Percentiles rank a stretch among this genome's conserved stretches.
Conservation (phyloP, 768 basidiomycete species). For the Porphyrellus cyaneotinctus region DNA sequence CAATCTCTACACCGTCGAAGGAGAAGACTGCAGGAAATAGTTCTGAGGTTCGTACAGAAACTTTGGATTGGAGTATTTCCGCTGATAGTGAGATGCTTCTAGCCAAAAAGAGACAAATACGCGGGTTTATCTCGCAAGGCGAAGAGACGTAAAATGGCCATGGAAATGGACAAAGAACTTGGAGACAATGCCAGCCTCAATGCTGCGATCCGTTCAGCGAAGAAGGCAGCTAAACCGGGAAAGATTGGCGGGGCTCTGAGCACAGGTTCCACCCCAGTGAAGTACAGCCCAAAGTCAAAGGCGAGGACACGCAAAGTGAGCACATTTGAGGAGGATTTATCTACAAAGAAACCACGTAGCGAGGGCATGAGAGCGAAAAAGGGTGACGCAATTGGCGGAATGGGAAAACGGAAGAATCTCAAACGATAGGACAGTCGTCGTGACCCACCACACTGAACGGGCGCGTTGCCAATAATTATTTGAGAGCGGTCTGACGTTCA, state of each 20-base stretch:
- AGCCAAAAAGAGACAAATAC: conserved; percentile 76
- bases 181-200: conserved; percentile 52
- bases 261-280: conserved; percentile 32
- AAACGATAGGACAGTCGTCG: conserved; percentile 24
- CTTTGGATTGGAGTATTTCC: not conserved
- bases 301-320: conserved; percentile 31
- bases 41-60: conserved; percentile 37
- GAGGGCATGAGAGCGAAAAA: conserved; percentile 68
- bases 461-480: too few relatives aligned
- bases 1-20: conserved; percentile 35
- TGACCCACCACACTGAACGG: not conserved
- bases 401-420: conserved; percentile 48
- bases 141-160: conserved; percentile 84
- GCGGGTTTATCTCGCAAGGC: conserved; percentile 82
- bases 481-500: not conserved
- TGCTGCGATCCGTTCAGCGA: conserved; percentile 83
- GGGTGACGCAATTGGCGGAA: conserved; percentile 50
- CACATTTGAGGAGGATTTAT: conserved; percentile 60
- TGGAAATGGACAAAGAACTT: conserved; percentile 70
- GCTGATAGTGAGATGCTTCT: conserved; percentile 9
- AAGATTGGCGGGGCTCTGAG: conserved; percentile 66
- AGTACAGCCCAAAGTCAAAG: conserved; percentile 33
- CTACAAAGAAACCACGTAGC: conserved; percentile 36
- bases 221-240: conserved; percentile 66
- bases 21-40: conserved; percentile 33